Evolutionary conservation across 352 stramenopile genomes (phyloP), one percentile per base, ranked within the genome.

Genomic region (Aphanomyces astaci): DNA sequence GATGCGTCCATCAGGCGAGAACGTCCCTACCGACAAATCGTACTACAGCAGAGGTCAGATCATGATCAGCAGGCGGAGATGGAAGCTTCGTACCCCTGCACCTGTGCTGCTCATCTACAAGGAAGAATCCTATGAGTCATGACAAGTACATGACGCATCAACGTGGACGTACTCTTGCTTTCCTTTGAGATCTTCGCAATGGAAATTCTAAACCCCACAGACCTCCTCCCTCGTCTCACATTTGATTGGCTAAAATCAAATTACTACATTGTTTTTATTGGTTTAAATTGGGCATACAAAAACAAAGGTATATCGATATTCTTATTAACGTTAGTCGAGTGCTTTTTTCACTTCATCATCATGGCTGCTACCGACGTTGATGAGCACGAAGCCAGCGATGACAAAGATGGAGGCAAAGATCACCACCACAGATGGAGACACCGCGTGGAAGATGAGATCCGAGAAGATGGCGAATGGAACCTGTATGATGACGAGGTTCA

Each of bases 1-100:
- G 72, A 99, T 98, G 53, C 96, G 94, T 40, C 97, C 97, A 75
- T 99, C 97, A 25, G 96, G 96, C 63, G 91, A 98, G 81, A 99
- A 99, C 59, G 96, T 99, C 27, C 84, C 86, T 63, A 82, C 81
- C 30, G 87, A 93, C 71, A 89, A 89, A 79, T 95, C 87, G 75
- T 95, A 95, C 72, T 88, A 71, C 15, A 33, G 24, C 49, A 24
- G 25, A n/a, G 43, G 13, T 13, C 7, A 10, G 48, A 9, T 31
- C 22, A 55, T 19, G 9, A 30, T 51, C 40, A 24, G 31, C 15
- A 22, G 7, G 31, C 5, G 27, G 19, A 9, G 54, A 31, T n/a
- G 17, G 32, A 3, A 2, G 62, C 28, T 22, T 63, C 79, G 62
- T 75, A 88, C 80, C 48, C 86, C 86, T 64, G 86, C 84, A 33